Percentiles rank a stretch among this genome's conserved stretches.
Conservation (phyloP, 345 rosid genomes). For the Lenwebbia sp. region DNA sequence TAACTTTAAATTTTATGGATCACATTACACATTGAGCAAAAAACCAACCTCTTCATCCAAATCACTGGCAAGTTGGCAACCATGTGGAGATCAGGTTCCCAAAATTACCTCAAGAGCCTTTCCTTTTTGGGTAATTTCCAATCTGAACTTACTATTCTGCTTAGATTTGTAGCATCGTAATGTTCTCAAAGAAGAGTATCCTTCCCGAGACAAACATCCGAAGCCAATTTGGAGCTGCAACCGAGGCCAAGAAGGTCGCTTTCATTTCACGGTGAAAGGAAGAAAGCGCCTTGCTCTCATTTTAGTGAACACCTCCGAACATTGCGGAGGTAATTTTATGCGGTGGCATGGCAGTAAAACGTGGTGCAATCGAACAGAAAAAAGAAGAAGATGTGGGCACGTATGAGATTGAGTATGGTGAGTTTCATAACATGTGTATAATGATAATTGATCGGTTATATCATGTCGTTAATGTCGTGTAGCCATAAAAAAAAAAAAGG, state of each 20-base stretch:
- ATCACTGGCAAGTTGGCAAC: neutral
- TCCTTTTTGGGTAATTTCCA: neutral
- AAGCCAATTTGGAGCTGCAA: neutral
- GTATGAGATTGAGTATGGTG: neutral
- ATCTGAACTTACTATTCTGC: neutral
- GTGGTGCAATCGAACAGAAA: neutral
- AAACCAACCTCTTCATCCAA: neutral
- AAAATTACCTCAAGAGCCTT: neutral
- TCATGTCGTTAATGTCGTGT: too few relatives aligned
- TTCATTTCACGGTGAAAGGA: neutral
- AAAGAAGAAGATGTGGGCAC: neutral
- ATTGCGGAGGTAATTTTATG: neutral
- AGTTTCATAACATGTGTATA: rapidly evolving
- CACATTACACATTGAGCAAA: too few relatives aligned
- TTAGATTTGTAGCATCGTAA: neutral
- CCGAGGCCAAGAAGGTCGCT: neutral
- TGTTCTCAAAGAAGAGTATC: neutral
- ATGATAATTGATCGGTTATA: neutral
- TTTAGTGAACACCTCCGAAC: neutral
- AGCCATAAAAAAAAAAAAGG: neutral
- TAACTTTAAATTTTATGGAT: too few relatives aligned
- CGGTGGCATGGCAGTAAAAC: neutral
- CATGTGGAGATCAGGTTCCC: neutral
- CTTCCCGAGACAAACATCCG: neutral
- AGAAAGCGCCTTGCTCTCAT: neutral